These are phyloP conservation scores for Akanthomyces dipterigenus DNA, from an alignment of 2,329 filamentous ascomycete species.

Conservation along the genomic window DNA sequence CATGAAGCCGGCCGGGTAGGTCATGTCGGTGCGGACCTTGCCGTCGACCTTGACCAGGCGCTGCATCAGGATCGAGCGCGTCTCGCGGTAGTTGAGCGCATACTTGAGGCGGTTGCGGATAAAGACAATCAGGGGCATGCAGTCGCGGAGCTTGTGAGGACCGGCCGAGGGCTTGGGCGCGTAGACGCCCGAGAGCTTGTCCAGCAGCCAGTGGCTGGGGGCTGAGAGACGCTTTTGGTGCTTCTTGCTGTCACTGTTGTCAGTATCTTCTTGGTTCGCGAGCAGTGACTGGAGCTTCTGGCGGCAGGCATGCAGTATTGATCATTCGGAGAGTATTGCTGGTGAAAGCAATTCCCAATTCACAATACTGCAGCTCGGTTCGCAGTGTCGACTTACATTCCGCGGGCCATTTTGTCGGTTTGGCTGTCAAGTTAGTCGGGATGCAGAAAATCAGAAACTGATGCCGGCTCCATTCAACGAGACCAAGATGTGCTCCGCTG, in stretches of 20 bases:
- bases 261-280: slow-evolving; percentile 18
- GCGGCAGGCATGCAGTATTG: background rate
- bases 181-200: slow-evolving; percentile 95
- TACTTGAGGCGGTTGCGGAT: slow-evolving; percentile 97
- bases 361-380: background rate
- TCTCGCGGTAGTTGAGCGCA: slow-evolving; percentile 97
- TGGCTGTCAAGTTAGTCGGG: slow-evolving; percentile 32
- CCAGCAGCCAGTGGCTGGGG: slow-evolving; percentile 98
- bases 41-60: slow-evolving; percentile 98
- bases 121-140: slow-evolving; percentile 98
- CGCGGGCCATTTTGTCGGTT: slow-evolving; percentile 55
- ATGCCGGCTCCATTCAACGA: slow-evolving; percentile 15
- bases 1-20: slow-evolving; percentile 98
- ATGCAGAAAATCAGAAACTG: slow-evolving; percentile 27
- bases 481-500: slow-evolving; percentile 22
- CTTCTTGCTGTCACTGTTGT: slow-evolving; percentile 68
- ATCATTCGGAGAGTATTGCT: background rate
- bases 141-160: slow-evolving; percentile 99
- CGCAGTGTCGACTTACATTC: slow-evolving; percentile 44
- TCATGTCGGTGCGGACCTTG: slow-evolving; percentile 98
- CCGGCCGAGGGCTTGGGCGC: slow-evolving; percentile 65
- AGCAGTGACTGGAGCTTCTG: too few relatives aligned
- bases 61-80: slow-evolving; percentile 97
- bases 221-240: slow-evolving; percentile 99
- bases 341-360: background rate